Conservation (phyloP, 2,329 filamentous ascomycete species). For the Pseudogymnoascus sp. region DNA sequence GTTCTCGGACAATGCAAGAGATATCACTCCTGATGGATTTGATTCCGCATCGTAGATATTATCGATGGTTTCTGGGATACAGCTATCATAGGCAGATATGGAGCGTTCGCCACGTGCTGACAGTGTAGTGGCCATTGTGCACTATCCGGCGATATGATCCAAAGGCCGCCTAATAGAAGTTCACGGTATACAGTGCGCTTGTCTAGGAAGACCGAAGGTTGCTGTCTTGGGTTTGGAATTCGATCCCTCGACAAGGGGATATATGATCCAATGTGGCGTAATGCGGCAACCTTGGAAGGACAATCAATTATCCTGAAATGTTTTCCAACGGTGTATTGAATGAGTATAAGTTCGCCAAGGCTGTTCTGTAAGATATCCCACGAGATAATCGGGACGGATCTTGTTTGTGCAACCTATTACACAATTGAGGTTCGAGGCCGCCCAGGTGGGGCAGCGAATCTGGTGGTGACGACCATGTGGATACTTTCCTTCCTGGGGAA, state of each 20-base stretch:
- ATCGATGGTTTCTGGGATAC: background rate
- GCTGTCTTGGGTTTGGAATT: background rate
- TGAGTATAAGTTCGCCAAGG: too few species aligned
- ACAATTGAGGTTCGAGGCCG: background rate
- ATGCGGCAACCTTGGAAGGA: background rate
- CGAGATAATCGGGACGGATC: background rate
- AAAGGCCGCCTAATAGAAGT: background rate
- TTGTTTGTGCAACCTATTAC: background rate
- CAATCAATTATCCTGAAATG: background rate
- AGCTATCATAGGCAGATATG: background rate
- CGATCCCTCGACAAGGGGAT: background rate
- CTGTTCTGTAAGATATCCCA: background rate
- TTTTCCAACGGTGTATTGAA: background rate
- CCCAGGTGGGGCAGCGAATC: background rate
- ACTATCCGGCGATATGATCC: background rate
- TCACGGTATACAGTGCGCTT: background rate
- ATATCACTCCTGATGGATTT: conserved; percentile 19
- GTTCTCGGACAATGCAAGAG: conserved; percentile 20
- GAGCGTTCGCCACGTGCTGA: background rate
- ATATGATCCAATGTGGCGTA: background rate
- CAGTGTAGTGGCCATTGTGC: background rate
- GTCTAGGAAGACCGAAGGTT: background rate
- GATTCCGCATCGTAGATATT: conserved; percentile 17
- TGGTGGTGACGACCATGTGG: background rate
- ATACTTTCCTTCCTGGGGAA: background rate